Evolutionary conservation across 2,329 filamentous ascomycete genomes (phyloP), one percentile per base, ranked within the genome.

Genomic region (Talaromyces pinophilus): DNA sequence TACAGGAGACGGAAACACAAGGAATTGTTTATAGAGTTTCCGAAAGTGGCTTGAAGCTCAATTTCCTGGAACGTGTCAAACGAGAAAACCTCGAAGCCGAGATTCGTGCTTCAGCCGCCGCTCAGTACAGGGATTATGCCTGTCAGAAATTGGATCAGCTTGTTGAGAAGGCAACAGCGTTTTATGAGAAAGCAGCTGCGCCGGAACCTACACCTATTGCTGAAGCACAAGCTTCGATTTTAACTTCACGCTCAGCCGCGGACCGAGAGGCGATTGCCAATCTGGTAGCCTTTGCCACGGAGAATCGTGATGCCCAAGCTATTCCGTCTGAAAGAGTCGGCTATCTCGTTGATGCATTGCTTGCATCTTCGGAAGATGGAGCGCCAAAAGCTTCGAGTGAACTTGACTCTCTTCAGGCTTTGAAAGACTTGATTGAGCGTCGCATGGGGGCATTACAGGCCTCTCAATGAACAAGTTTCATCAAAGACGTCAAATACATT

Each of bases 41-140:
- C 0, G 87, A 87, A 68, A 83, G 83, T 72, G 88, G 88, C 42
- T 83, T 93, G 70, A 85, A 90, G 72, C 82, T 88, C 13, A 88
- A 92, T 74, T 93, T 97, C 76, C 87, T 96, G 67, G 81, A 83
- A 73, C 84, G 84, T 69, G 81, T 87, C 70, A 87, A 86, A 74
- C 77, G 76, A 80, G 71, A 74, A 67, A 69, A 72, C 55, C 64
- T 69, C 15, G 69, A 71, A 28, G 33, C 66, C 19, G 68, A 70
- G 28, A 63, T 71, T 55, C 70, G 69, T 30, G 71, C 71, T 60
- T 67, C 63, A 19, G 68, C 62, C 3, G 71, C 72, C 25, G 67
- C 69, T 22, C 70, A 61, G 25, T 75, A 72, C 52, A 68, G 70
- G 33, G 67, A 73, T n/a, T 72, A 76, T 54, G 71, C 73, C 3